phyloP scores from a whole-genome alignment of 208 protist species.

The Perkinsela sp. region DNA sequence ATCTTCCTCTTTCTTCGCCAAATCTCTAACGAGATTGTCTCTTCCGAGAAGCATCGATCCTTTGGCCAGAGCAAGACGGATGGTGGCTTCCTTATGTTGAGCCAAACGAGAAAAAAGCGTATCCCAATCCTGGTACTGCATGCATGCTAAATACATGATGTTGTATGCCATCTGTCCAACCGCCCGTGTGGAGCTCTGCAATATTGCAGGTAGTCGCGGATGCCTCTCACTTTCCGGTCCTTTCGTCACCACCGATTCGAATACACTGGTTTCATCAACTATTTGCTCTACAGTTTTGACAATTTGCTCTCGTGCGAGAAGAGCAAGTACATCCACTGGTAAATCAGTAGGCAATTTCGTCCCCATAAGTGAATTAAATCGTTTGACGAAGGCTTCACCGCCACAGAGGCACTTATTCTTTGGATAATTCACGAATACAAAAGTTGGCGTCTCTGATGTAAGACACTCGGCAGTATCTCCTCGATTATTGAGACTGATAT shows the following conservation, averaged over 20 bases:
- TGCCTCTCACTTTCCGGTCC: slow-evolving; percentile 39
- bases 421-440: slow-evolving; percentile 57
- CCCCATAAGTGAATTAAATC: slow-evolving; percentile 59
- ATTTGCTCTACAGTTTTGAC: slow-evolving; percentile 32
- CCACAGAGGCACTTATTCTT: slow-evolving; percentile 39
- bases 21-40: background rate
- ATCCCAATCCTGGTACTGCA: background rate
- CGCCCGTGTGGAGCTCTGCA: slow-evolving; percentile 42
- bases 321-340: slow-evolving; percentile 53
- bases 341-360: slow-evolving; percentile 49
- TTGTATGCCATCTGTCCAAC: slow-evolving; percentile 56
- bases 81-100: background rate
- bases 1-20: background rate
- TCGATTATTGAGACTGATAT: slow-evolving; percentile 49
- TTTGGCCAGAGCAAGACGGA: background rate
- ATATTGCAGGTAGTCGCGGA: slow-evolving; percentile 34
- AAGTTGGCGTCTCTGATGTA: slow-evolving; percentile 47
- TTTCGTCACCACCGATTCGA: slow-evolving; percentile 22
- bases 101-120: background rate
- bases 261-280: slow-evolving; percentile 40
- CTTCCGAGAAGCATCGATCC: background rate
- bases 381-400: slow-evolving; percentile 38
- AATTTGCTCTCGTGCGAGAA: slow-evolving; percentile 22
- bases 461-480: slow-evolving; percentile 31
- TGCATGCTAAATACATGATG: slow-evolving; percentile 37